phyloP scores from a whole-genome alignment of 129 eudicot species.

The Pittosporum tobira region DNA sequence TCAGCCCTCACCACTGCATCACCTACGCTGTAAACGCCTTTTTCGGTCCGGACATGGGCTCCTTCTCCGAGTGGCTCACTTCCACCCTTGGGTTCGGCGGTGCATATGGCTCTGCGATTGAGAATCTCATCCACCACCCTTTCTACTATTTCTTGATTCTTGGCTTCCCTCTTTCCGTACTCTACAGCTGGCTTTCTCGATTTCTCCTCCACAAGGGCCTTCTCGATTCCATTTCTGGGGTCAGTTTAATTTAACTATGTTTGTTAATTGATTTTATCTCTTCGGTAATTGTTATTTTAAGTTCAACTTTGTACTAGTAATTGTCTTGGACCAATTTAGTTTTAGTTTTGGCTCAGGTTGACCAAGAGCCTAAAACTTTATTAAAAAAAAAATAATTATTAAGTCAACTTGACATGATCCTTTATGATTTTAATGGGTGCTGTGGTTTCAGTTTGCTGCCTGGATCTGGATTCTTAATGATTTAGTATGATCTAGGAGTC shows the following conservation, averaged over 20 bases:
- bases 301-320: no score
- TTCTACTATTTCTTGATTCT: constrained; percentile 58
- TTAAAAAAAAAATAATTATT: no score
- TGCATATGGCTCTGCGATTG: constrained; percentile 52
- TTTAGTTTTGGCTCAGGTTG: no score
- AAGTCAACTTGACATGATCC: no score
- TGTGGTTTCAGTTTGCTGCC: no score
- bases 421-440: no score
- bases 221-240: constrained; percentile 82
- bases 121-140: constrained; percentile 67
- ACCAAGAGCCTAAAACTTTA: no score
- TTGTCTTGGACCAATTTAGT: no score
- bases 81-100: constrained; percentile 54
- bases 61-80: constrained; percentile 84
- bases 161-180: constrained; percentile 59
- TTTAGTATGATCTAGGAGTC: no score
- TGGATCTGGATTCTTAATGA: no score
- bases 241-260: constrained; percentile 23
- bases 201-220: constrained; percentile 41
- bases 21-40: constrained; percentile 83
- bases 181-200: constrained; percentile 57
- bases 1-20: constrained; percentile 90
- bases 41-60: constrained; percentile 94
- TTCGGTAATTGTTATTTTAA: background rate
- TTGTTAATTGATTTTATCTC: background rate